Evolutionary conservation across 495 filamentous ascomycete genomes (phyloP), one percentile per base, ranked within the genome.

Genomic region (Opeltia flavorubescens): DNA sequence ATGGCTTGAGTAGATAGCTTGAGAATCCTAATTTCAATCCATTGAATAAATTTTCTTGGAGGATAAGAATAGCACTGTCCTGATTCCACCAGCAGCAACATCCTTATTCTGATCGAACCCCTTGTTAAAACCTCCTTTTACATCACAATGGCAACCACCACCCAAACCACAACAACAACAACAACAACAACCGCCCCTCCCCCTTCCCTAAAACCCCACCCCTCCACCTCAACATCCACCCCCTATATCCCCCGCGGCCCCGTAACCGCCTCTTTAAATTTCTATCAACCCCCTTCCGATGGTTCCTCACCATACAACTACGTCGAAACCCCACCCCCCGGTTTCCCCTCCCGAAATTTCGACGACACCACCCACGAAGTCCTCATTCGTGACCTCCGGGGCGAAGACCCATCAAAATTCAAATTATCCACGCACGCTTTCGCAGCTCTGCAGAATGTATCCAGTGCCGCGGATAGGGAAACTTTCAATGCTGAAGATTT

Each of bases 371-470:
- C 56, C 1, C 60, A 70, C 40, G 36, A 61, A 21, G 79, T 82
- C 6, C 43, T 54, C 0, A 68, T 91, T 49, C 57, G 67, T 50
- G 86, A 91, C 64, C 71, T 85, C 56, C 80, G 87, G 7, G 74
- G 72, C 31, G 59, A 62, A 20, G 84, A 86, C 57, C n/a, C n/a
- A 25, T 46, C 59, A 25, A 46, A 63, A 29, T 91, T 77, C 68
- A 78, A 58, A 7, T 68, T 91, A 4, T 81, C 89, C 70, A 68
- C 61, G 42, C 74, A 89, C 65, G 81, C 84, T 50, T 89, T 94
- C 71, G 63, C 68, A 33, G 56, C 79, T 9, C 46, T 79, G 31
- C 61, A 62, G 23, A 60, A 67, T 38, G 54, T 79, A 4, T 65
- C 75, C 8, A 74, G 73, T 1, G 46, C 48, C 25, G 62, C 62